Evolutionary conservation across 2,329 filamentous ascomycete genomes (phyloP), one percentile per base, ranked within the genome.

Genomic region (Celoporthe dispersa): DNA sequence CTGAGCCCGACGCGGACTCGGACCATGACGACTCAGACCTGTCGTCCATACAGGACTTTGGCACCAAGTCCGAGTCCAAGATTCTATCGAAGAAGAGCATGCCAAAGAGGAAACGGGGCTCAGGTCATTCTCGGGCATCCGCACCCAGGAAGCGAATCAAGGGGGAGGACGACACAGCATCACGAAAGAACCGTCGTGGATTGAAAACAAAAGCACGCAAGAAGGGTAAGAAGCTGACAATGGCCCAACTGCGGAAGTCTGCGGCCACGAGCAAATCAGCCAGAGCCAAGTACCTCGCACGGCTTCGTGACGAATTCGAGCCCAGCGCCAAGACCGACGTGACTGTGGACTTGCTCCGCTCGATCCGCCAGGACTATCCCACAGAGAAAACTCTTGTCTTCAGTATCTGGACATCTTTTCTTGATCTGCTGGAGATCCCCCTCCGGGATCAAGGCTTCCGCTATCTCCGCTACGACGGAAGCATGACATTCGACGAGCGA

Each of bases 401-500:
- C 64, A 78, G 77, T 53, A 73, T 78, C n/a, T 79, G 77, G 73
- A 78, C 78, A 0, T 79, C 78, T 1, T 79, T 79, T 69, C 75
- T 79, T 33, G 78, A 79, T 33, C 65, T 79, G 1, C 75, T 79
- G 9, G 77, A 79, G 73, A 75, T 78, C 16, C 76, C 78, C 5
- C 72, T 79, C 51, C 71, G 75, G 7, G 74, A 76, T 14, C 71
- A 74, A 28, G 71, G 73, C 22, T 76, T 76, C 51, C 62, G 70
- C 19, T 79, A 76, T 70, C 73, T 70, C 41, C 78, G 78, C 25
- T 79, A 79, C 66, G 78, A 79, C 57, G 78, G 78, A 14, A 72
- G 69, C 14, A 79, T 79, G 78, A 41, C 48, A 3, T 33, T 62
- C 3, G n/a, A 33, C 31, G 70, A 33, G 6, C 89, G 92, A 59